Evolutionary conservation across 805 yeast species (phyloP), one percentile per base, ranked within the genome.

Genomic region (Yarrowia yakushimensis): DNA sequence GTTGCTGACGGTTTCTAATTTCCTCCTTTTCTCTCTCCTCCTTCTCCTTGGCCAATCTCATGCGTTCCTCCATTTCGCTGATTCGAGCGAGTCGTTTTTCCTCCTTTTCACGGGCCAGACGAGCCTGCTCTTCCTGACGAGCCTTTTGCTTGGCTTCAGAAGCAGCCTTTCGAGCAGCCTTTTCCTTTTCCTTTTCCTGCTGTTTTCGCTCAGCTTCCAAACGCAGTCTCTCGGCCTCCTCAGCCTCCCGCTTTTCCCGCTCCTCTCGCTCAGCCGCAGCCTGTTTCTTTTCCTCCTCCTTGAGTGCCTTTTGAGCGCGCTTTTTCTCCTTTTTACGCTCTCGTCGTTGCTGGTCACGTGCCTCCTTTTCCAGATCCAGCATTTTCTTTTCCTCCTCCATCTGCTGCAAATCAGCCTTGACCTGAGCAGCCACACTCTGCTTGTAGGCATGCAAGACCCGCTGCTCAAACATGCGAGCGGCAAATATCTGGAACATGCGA

Each of bases 401-500:
- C 66, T 70, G 77, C 64, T 68, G 69, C 50, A 76, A 68, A 22
- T 52, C 59, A 30, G 76, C 72, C 66, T 69, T 69, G 67, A 66
- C 71, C 69, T 74, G 78, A 64, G 87, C 90, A 12, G 96, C 92
- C 52, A 87, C 82, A 66, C 84, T 87, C 68, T 87, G 92, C 65
- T 88, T 87, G 70, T 86, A 91, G 0, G 96, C 89, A 30, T 81
- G 83, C 69, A 88, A 78, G 31, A 92, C 81, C 46, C 90, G 81
- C 67, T 83, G 85, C 69, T 88, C 89, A 67, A 92, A 81, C 70
- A 90, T 78, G 60, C 89, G 84, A 4, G 94, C 86, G 0, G 92
- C 88, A 63, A 90, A 87, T 60, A 88, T 79, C 68, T 89, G 90
- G 65, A 92, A 81, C 79, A 90, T 81, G 25, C 87, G 84, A 37